Evolutionary conservation across 805 yeast genomes (phyloP).

Genomic region (Martiniozyma abietophila): DNA sequence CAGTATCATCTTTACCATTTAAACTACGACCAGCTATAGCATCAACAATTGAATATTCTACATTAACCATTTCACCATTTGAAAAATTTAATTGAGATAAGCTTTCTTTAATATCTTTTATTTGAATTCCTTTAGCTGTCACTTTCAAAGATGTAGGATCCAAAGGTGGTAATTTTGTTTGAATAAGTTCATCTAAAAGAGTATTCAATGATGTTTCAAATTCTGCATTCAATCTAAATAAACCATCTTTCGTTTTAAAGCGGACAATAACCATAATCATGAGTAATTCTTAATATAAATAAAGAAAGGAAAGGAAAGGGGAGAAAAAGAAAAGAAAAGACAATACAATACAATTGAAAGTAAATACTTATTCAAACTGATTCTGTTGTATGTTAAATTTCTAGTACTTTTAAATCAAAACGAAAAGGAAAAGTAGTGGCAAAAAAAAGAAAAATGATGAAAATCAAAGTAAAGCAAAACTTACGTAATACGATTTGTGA

Average conservation of each 20-base stretch:
- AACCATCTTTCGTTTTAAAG: conserved; percentile 79
- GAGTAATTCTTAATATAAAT: too few relatives aligned
- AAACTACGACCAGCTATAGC: conserved; percentile 6
- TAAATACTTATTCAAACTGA: too few relatives aligned
- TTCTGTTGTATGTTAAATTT: too few relatives aligned
- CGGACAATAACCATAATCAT: conserved; percentile 72
- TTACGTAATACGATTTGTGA: too few relatives aligned
- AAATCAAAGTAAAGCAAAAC: too few relatives aligned
- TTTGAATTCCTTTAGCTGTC: background rate
- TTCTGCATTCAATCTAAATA: conserved; percentile 50
- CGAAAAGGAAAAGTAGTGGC: too few relatives aligned
- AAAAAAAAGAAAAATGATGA: too few relatives aligned
- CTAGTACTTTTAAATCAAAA: too few relatives aligned
- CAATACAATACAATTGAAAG: too few relatives aligned
- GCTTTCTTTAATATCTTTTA: conserved; percentile 11
- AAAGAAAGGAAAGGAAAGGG: too few relatives aligned
- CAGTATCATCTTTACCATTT: conserved; percentile 8
- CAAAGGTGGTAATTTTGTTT: conserved; percentile 24
- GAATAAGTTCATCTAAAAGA: conserved; percentile 20
- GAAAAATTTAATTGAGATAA: conserved; percentile 39
- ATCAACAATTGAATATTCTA: conserved; percentile 26
- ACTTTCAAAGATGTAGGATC: conserved; percentile 7
- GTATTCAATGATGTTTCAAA: conserved; percentile 13
- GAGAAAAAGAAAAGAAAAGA: too few relatives aligned
- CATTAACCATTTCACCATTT: conserved; percentile 52